Evolutionary conservation across 164 flowering plant species (phyloP).

Genomic region (Kalanchoe fedtschenkoi): DNA sequence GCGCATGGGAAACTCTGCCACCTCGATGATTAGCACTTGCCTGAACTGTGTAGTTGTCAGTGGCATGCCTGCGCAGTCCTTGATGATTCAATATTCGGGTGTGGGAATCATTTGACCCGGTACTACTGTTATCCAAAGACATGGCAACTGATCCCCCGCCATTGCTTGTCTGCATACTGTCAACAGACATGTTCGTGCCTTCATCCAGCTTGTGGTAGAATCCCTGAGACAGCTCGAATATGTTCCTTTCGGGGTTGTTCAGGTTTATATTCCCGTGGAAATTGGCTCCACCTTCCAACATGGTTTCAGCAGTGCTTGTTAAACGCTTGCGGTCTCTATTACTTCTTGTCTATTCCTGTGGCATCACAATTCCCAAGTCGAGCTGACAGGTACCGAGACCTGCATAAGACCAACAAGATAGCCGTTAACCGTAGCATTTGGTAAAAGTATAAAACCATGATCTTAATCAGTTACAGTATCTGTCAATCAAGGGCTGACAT

Average conservation of each 20-base stretch:
- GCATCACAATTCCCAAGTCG: background rate
- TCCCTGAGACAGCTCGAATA: background rate
- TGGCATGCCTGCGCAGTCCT: background rate
- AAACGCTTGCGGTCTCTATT: background rate
- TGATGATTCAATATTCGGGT: conserved; percentile 1
- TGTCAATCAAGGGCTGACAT: too few species aligned
- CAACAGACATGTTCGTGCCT: background rate
- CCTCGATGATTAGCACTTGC: background rate
- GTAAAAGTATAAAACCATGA: too few species aligned
- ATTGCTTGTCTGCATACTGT: conserved; percentile 2
- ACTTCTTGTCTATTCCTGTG: background rate
- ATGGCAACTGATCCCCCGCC: background rate
- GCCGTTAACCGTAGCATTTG: background rate
- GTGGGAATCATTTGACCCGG: background rate
- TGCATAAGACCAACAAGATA: background rate
- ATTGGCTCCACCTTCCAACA: background rate
- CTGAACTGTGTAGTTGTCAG: background rate
- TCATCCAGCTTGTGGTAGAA: background rate
- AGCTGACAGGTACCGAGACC: background rate
- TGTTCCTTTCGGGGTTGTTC: background rate
- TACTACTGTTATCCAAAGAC: background rate
- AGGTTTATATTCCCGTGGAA: background rate
- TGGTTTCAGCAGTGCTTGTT: background rate
- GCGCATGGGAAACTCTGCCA: conserved; percentile 2
- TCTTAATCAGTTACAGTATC: too few species aligned